Evolutionary conservation across 2,329 filamentous ascomycete species (phyloP).

Genomic region (Fonsecaea multimorphosa): DNA sequence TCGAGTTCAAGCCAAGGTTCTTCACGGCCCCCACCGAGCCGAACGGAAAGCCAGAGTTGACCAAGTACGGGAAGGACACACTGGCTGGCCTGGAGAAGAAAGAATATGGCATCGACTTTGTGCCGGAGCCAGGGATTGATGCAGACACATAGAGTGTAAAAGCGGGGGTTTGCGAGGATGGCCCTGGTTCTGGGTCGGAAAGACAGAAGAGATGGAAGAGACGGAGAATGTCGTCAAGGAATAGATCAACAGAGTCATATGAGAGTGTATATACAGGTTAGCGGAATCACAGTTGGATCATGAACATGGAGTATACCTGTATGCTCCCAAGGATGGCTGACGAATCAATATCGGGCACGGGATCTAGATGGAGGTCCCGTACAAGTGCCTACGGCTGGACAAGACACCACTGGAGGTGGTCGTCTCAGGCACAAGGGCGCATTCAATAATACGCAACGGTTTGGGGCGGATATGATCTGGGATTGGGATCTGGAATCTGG

Average conservation of each 20-base stretch:
- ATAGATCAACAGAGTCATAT: neutral
- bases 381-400: neutral
- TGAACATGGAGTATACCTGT: neutral
- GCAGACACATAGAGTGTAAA: neutral
- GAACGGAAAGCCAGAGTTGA: conserved; percentile 67
- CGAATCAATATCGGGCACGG: neutral
- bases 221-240: neutral
- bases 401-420: neutral
- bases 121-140: conserved; percentile 32
- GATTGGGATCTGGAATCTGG: neutral
- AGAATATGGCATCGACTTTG: conserved; percentile 31
- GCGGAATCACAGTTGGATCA: neutral
- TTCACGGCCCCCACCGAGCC: conserved; percentile 71
- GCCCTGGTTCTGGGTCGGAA: neutral
- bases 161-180: neutral
- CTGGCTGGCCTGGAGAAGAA: conserved; percentile 61
- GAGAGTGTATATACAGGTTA: neutral
- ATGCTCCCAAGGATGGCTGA: neutral
- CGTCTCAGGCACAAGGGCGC: neutral
- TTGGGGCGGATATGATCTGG: neutral
- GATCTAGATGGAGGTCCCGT: neutral
- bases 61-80: conserved; percentile 64
- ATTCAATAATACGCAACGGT: neutral
- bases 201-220: neutral
- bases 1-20: conserved; percentile 84